Evolutionary conservation across 2,329 filamentous ascomycete species (phyloP).

Genomic region (Fusarium nanum): DNA sequence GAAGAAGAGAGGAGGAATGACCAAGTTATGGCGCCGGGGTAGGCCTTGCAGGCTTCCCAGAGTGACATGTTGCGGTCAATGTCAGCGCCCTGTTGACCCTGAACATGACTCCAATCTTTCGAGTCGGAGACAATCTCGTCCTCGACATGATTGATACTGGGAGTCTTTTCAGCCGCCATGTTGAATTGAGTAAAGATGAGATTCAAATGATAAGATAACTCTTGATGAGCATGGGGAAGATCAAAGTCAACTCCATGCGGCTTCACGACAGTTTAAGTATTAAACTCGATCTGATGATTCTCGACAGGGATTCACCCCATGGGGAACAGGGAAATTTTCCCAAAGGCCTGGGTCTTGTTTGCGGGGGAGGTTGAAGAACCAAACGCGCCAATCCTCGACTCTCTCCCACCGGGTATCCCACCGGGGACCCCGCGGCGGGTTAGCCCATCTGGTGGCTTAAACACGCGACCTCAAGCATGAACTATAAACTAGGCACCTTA

Average conservation of each 20-base stretch:
- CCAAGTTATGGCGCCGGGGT: slow-evolving; percentile 37
- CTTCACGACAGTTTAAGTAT: slow-evolving; percentile 5
- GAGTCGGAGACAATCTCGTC: background rate
- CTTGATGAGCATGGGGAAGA: background rate
- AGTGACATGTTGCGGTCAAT: slow-evolving; percentile 28
- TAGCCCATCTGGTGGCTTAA: background rate
- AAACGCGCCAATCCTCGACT: background rate
- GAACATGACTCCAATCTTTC: slow-evolving; percentile 32
- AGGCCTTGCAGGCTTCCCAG: slow-evolving; percentile 17
- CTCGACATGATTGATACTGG: background rate
- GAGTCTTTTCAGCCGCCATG: background rate
- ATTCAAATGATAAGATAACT: background rate
- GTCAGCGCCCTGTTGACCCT: slow-evolving; percentile 27
- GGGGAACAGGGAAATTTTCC: background rate
- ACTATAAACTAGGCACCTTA: background rate
- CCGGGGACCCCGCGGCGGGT: background rate
- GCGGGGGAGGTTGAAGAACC: background rate
- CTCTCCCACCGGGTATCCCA: slow-evolving; percentile 7
- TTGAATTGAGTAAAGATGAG: background rate
- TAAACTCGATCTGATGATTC: background rate
- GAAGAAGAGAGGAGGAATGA: slow-evolving; percentile 38
- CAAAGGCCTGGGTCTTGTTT: background rate
- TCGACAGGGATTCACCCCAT: slow-evolving; percentile 11
- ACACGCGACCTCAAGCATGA: background rate
- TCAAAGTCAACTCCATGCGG: background rate